Evolutionary conservation across 129 eudicot genomes (phyloP), one percentile per base, ranked within the genome.

Genomic region (Ambrosia artemisiifolia): DNA sequence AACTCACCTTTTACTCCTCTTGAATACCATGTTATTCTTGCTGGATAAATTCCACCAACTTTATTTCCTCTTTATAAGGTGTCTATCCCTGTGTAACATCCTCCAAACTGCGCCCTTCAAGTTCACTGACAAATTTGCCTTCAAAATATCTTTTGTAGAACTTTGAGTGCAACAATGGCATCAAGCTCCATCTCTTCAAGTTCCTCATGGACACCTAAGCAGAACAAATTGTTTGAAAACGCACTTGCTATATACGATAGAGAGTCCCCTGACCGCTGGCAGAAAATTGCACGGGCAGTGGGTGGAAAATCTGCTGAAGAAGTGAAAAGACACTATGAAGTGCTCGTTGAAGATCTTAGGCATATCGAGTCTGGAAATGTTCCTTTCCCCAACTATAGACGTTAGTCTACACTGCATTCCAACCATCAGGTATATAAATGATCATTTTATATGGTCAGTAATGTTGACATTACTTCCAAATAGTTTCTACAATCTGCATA

Each of bases 201-300:
- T 74, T 85, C 88, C 50, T 73, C 80, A 12, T 89, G 93, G 96
- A 87, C 96, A 47, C 14, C 86, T 14, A 69, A 69, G 70, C 88
- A 87, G 77, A 90, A 87, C 90, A 90, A 90, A 40, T 65, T 80
- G 65, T 87, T 89, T 56, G 96, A 89, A 67, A 84, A 82, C 72
- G 93, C 93, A 5, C 84, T 89, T 70, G 96, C 93, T 17, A 20
- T 67, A 30, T 87, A 72, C n/a, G 96, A 89, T 16, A 78, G 76
- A 66, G 88, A 87, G 72, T 84, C 96, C 42, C 90, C 92, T 2
- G 96, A 89, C 77, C 85, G 90, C 40, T 89, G 96, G 96, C 88
- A 80, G 50, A 89, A 86, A 43, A 64, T 89, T 72, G 92, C 92
- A 16, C 76, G 81, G 59, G 86, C 87, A 13, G 96, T 89, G 11